phyloP scores from a whole-genome alignment of 768 basidiomycete species.

The Steccherinum ochraceum region DNA sequence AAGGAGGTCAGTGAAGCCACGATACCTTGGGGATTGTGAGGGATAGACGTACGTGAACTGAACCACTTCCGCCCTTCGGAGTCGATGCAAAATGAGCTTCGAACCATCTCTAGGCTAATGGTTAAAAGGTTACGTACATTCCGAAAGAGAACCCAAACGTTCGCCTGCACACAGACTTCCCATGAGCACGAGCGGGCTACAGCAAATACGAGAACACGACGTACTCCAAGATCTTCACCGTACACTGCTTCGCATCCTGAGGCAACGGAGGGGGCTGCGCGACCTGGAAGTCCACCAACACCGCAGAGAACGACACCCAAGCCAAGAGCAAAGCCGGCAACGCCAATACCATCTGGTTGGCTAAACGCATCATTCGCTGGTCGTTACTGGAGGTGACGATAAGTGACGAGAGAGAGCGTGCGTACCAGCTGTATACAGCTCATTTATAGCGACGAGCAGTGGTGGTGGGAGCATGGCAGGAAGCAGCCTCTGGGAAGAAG shows the following conservation, averaged over 20 bases:
- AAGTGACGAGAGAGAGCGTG: background rate
- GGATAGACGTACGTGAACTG: constrained; percentile 39
- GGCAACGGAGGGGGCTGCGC: constrained; percentile 70
- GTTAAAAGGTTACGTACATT: constrained; percentile 36
- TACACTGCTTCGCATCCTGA: constrained; percentile 51
- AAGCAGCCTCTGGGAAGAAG: background rate
- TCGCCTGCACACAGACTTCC: constrained; percentile 37
- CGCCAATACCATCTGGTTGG: constrained; percentile 2
- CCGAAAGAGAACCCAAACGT: constrained; percentile 72
- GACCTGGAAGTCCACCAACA: constrained; percentile 62
- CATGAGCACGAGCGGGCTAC: background rate
- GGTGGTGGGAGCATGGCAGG: background rate
- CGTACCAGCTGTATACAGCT: constrained; percentile 5
- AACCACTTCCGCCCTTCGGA: constrained; percentile 53
- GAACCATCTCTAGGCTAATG: background rate
- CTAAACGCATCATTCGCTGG: background rate
- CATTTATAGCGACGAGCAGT: background rate
- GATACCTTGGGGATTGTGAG: background rate
- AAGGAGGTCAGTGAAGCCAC: no score
- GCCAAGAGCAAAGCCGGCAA: constrained; percentile 7
- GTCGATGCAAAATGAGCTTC: background rate
- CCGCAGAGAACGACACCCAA: constrained; percentile 17
- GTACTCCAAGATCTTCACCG: constrained; percentile 56
- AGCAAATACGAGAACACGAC: constrained; percentile 15
- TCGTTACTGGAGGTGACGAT: background rate